phyloP scores from a whole-genome alignment of 176 grass and related monocot species.

The Pharus latifolius region DNA sequence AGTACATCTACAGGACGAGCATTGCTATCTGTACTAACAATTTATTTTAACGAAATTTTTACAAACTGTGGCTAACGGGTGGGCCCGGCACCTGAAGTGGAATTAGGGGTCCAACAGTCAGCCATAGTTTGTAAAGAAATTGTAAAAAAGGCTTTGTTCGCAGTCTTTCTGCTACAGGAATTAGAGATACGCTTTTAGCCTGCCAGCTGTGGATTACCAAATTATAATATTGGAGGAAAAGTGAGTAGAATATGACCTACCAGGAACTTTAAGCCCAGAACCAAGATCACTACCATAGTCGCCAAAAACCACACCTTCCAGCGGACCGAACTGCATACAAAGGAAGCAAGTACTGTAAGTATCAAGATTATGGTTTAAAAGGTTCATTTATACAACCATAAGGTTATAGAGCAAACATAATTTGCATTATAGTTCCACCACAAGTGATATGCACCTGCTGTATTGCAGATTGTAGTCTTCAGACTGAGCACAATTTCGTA shows the following conservation, averaged over 20 bases:
- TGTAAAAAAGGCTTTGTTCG: no score
- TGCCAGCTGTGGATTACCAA: neutral
- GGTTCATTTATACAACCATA: neutral
- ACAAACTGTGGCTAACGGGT: no score
- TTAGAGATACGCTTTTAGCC: neutral
- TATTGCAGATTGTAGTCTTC: neutral
- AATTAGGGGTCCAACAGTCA: no score
- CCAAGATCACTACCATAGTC: conserved; percentile 92
- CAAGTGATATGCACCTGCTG: neutral
- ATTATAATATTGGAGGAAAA: neutral
- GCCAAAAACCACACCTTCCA: conserved; percentile 85
- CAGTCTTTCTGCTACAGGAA: no score
- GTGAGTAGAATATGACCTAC: conserved; percentile 37
- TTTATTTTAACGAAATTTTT: no score
- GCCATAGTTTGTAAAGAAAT: no score
- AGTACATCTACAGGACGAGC: neutral
- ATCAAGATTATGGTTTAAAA: conserved; percentile 12
- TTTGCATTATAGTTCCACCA: neutral
- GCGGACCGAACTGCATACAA: conserved; percentile 56
- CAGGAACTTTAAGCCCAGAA: conserved; percentile 71
- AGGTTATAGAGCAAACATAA: neutral
- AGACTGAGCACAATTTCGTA: neutral
- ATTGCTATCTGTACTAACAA: no score
- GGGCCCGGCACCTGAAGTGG: no score
- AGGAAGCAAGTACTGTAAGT: neutral